These are phyloP conservation scores for Apiospora arundinis DNA, from an alignment of 2,329 filamentous ascomycete species.

Conservation along the genomic window DNA sequence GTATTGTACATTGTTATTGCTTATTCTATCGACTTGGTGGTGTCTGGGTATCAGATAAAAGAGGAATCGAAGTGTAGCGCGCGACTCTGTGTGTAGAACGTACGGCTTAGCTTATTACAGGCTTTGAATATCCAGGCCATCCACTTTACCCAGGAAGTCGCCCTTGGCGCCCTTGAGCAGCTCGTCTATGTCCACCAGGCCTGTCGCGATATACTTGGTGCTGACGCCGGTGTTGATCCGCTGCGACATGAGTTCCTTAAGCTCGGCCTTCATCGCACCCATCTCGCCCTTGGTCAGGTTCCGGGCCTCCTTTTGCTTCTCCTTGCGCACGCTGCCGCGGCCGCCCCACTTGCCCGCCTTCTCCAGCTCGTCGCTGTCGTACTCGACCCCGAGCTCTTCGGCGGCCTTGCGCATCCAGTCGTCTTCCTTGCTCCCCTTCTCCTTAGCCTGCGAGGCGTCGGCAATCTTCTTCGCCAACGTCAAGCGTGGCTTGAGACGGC, in stretches of 20 bases:
- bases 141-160: constrained; percentile 66
- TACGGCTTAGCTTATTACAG: not conserved
- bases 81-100: not conserved
- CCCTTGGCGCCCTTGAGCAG: constrained; percentile 69
- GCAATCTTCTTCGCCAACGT: constrained; percentile 86
- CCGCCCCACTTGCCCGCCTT: constrained; percentile 66
- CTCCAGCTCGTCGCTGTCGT: constrained; percentile 87
- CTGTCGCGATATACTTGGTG: constrained; percentile 77
- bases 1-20: not conserved
- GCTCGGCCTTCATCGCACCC: constrained; percentile 70
- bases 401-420: constrained; percentile 84
- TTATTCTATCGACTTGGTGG: not conserved
- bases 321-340: constrained; percentile 74
- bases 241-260: constrained; percentile 73
- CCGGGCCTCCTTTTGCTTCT: constrained; percentile 75
- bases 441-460: constrained; percentile 83
- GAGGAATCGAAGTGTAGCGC: not conserved
- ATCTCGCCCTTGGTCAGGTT: constrained; percentile 76
- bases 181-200: constrained; percentile 81
- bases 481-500: constrained; percentile 77
- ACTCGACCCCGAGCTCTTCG: constrained; percentile 92
- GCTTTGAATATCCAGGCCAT: constrained; percentile 47
- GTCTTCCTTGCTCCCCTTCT: constrained; percentile 83
- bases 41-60: constrained; percentile 8
- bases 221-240: constrained; percentile 88